These are phyloP conservation scores for Calycina herbarum DNA, from an alignment of 2,329 filamentous ascomycete species.

Conservation along the genomic window DNA sequence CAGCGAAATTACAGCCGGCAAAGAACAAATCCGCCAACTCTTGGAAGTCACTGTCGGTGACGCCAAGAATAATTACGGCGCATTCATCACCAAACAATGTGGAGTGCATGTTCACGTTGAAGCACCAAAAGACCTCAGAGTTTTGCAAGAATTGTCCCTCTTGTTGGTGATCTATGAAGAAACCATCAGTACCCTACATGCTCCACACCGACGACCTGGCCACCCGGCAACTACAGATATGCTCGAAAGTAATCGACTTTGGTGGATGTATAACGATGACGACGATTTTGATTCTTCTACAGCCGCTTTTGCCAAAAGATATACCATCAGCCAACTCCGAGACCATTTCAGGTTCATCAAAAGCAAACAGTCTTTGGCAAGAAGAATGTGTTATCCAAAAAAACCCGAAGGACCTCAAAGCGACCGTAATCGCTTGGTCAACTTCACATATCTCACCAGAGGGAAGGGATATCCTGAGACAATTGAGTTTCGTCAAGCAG, in stretches of 20 bases:
- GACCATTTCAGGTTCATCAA: conserved; percentile 8
- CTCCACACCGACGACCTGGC: conserved; percentile 25
- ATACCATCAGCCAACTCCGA: conserved; percentile 5
- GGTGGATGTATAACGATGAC: conserved; percentile 15
- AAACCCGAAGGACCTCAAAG: not conserved
- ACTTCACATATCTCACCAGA: conserved; percentile 20
- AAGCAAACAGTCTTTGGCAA: conserved; percentile 7
- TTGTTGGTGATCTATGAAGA: conserved; percentile 33
- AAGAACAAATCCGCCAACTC: conserved; percentile 20
- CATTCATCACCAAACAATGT: conserved; percentile 33
- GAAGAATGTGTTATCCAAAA: conserved; percentile 21
- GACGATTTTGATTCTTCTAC: conserved; percentile 10
- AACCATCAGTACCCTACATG: conserved; percentile 29
- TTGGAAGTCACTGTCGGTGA: conserved; percentile 17
- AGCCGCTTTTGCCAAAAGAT: conserved; percentile 1
- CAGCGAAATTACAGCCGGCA: conserved; percentile 8
- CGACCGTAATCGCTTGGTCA: conserved; percentile 23
- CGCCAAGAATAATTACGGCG: conserved; percentile 13
- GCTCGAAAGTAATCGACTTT: conserved; percentile 28
- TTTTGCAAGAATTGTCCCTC: conserved; percentile 27
- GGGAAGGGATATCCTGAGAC: conserved; percentile 18
- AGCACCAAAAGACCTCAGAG: conserved; percentile 21
- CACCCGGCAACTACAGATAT: conserved; percentile 18
- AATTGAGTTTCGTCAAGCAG: conserved; percentile 32
- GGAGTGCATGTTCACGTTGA: conserved; percentile 32